phyloP scores from a whole-genome alignment of 805 yeast species.

The Yarrowia phangngaensis region DNA sequence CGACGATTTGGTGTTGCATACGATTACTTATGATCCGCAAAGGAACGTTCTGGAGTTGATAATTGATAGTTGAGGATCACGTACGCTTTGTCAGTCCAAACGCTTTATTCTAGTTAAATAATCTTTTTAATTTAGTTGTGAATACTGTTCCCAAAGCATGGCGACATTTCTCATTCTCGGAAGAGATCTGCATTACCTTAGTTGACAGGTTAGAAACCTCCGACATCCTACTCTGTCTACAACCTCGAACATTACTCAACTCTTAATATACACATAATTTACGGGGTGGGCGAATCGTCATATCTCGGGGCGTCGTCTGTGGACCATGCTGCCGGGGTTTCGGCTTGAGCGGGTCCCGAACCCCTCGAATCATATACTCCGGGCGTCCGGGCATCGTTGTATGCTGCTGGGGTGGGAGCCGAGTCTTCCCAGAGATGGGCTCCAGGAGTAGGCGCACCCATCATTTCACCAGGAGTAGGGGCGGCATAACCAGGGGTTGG shows the following conservation, averaged over 20 bases:
- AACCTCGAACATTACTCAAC: too few species aligned
- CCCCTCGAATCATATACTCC: conserved; percentile 30
- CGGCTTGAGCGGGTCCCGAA: conserved; percentile 18
- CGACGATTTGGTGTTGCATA: not conserved
- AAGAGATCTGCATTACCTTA: too few species aligned
- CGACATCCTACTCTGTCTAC: too few species aligned
- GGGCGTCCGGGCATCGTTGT: conserved; percentile 42
- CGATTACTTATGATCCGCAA: not conserved
- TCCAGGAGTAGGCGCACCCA: conserved; percentile 45
- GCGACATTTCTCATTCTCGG: too few species aligned
- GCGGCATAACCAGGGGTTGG: conserved; percentile 42
- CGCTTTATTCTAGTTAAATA: too few species aligned
- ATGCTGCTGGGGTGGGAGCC: conserved; percentile 41
- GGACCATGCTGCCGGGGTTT: conserved; percentile 22
- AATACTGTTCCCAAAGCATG: too few species aligned
- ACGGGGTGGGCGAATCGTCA: conserved; percentile 23
- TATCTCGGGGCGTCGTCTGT: conserved; percentile 17
- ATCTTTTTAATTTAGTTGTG: too few species aligned
- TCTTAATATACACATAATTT: too few species aligned
- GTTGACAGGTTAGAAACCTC: too few species aligned
- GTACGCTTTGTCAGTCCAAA: too few species aligned
- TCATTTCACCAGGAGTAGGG: conserved; percentile 42
- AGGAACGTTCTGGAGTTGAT: not conserved
- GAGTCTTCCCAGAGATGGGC: conserved; percentile 33
- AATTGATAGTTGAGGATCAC: not conserved